phyloP scores from a whole-genome alignment of 805 yeast species.

The Ogataea methylovora region DNA sequence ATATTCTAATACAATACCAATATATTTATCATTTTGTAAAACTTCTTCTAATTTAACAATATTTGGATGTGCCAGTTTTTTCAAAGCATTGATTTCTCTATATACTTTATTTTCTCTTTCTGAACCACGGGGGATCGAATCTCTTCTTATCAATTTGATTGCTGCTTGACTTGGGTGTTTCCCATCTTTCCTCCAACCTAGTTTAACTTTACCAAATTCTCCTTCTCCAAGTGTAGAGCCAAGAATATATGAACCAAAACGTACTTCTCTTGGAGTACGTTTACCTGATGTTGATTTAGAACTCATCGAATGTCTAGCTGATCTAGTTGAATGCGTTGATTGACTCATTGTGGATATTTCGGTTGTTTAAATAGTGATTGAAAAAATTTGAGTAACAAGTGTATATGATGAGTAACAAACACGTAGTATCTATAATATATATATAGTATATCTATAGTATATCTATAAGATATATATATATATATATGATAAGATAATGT shows the following conservation, averaged over 20 bases:
- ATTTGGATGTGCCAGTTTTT: conserved; percentile 85
- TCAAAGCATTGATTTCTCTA: conserved; percentile 87
- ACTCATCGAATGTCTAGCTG: too few species aligned
- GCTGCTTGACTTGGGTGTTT: conserved; percentile 81
- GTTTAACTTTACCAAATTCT: conserved; percentile 94
- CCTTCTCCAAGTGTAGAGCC: conserved; percentile 97
- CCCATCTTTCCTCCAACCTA: conserved; percentile 91
- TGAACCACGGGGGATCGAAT: conserved; percentile 77
- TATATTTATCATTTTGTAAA: conserved; percentile 86
- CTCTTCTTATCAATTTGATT: conserved; percentile 83
- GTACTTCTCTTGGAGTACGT: conserved; percentile 49
- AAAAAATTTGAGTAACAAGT: too few species aligned
- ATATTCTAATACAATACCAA: conserved; percentile 93
- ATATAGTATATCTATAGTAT: too few species aligned
- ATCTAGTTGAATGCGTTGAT: too few species aligned
- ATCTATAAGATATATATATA: too few species aligned
- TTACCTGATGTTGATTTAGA: conserved; percentile 18
- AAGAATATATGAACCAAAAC: conserved; percentile 84
- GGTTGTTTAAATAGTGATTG: too few species aligned
- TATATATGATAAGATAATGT: too few species aligned
- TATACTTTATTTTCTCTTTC: conserved; percentile 85
- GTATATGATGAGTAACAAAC: too few species aligned
- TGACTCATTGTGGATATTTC: too few species aligned
- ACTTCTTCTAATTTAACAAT: conserved; percentile 90
- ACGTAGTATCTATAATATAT: too few species aligned